Conservation (phyloP, 2,329 filamentous ascomycete species). For the Aspergillus tamarii region DNA sequence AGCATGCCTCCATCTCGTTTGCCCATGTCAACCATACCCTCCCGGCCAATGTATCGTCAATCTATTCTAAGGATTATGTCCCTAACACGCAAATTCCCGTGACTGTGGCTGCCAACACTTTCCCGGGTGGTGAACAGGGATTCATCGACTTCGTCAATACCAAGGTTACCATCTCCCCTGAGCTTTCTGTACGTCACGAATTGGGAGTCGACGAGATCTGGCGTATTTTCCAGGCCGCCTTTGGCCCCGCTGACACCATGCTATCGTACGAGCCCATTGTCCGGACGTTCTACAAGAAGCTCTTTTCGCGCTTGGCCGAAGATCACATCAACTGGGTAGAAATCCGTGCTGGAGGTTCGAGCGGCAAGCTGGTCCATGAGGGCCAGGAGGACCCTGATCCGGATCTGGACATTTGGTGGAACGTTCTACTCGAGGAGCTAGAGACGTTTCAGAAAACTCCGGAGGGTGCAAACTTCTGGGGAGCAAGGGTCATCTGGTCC, state of each 20-base stretch:
- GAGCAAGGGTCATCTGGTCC: slow-evolving; percentile 80
- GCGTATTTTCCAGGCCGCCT: slow-evolving; percentile 76
- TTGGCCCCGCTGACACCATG: slow-evolving; percentile 70
- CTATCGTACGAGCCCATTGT: slow-evolving; percentile 87
- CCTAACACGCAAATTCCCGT: slow-evolving; percentile 61
- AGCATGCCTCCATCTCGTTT: slow-evolving; percentile 63
- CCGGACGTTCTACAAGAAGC: slow-evolving; percentile 69
- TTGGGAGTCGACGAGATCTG: slow-evolving; percentile 82
- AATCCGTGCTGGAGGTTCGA: slow-evolving; percentile 72
- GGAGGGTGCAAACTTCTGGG: slow-evolving; percentile 78
- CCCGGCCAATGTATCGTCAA: slow-evolving; percentile 47
- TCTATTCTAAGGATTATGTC: slow-evolving; percentile 69
- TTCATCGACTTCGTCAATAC: slow-evolving; percentile 76
- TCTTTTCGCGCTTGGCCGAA: slow-evolving; percentile 69
- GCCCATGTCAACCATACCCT: slow-evolving; percentile 55
- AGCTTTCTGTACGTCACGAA: slow-evolving; percentile 77
- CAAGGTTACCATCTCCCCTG: slow-evolving; percentile 69
- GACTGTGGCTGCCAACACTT: slow-evolving; percentile 66
- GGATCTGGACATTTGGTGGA: slow-evolving; percentile 67
- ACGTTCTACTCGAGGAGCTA: slow-evolving; percentile 73
- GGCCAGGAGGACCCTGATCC: slow-evolving; percentile 67
- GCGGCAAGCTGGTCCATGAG: slow-evolving; percentile 67
- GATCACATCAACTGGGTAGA: slow-evolving; percentile 86
- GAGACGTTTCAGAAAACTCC: slow-evolving; percentile 70
- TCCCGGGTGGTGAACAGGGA: slow-evolving; percentile 70